Percentiles rank a stretch among this genome's conserved stretches.
These are phyloP conservation scores for Fusarium nanum DNA, from an alignment of 2,329 filamentous ascomycete species.

Conservation along the genomic window DNA sequence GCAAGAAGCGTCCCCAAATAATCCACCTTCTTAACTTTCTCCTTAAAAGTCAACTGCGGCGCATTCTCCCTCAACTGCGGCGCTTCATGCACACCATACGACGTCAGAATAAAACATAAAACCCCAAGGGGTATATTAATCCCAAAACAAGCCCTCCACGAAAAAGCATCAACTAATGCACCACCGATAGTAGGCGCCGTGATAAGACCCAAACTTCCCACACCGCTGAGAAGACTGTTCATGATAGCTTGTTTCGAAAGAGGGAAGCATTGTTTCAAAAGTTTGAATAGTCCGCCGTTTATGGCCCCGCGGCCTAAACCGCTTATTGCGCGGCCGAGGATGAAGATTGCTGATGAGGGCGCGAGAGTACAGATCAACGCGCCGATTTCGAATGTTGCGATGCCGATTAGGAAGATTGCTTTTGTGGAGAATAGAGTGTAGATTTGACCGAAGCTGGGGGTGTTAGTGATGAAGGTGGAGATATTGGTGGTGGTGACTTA, in stretches of 20 bases:
- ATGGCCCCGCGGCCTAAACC: constrained; percentile 49
- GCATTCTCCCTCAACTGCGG: neutral
- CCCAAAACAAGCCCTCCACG: constrained; percentile 44
- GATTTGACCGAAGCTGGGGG: constrained; percentile 45
- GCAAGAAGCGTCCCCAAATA: constrained; percentile 25
- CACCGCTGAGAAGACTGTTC: constrained; percentile 35
- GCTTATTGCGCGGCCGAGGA: constrained; percentile 53
- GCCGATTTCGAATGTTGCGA: constrained; percentile 50
- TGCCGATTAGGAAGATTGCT: constrained; percentile 43
- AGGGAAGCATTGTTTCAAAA: constrained; percentile 40
- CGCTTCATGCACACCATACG: constrained; percentile 37
- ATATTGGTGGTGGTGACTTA: neutral
- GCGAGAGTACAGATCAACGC: constrained; percentile 52
- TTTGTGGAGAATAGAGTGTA: constrained; percentile 49
- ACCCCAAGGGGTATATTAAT: constrained; percentile 38
- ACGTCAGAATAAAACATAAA: constrained; percentile 28
- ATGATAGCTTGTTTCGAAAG: constrained; percentile 35
- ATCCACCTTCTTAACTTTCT: constrained; percentile 36
- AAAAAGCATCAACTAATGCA: constrained; percentile 31
- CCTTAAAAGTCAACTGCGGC: constrained; percentile 5
- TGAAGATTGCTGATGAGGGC: constrained; percentile 51
- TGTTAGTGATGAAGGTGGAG: neutral
- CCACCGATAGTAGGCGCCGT: constrained; percentile 41
- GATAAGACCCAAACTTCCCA: constrained; percentile 37
- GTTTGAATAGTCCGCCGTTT: constrained; percentile 43